These are phyloP conservation scores for Lichtheimia hyalospora DNA, from an alignment of 371 early-diverging fungal species.

Conservation along the genomic window DNA sequence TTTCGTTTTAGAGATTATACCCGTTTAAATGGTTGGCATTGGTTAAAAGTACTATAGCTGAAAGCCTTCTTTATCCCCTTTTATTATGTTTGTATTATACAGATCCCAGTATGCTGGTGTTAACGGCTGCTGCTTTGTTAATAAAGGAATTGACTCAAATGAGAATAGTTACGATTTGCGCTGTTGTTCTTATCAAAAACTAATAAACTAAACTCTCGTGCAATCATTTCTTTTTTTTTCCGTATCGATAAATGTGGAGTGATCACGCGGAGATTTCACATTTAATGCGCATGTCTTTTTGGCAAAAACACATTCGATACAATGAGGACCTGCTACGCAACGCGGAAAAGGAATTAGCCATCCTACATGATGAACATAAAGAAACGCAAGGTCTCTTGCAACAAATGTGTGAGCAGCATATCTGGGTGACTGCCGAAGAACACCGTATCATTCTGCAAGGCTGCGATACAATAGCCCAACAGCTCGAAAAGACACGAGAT, in stretches of 20 bases:
- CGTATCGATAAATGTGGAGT: not conserved
- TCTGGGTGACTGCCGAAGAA: slow-evolving; percentile 9
- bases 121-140: not conserved
- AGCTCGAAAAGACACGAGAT: not conserved
- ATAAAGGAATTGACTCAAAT: not conserved
- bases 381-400: slow-evolving; percentile 1
- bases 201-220: not conserved
- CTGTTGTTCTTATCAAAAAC: not conserved
- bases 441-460: not conserved
- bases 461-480: not conserved
- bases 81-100: too few species aligned
- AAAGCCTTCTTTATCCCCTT: not conserved
- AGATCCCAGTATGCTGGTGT: too few species aligned
- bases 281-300: not conserved
- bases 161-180: not conserved
- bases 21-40: slow-evolving; percentile 15
- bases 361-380: not conserved
- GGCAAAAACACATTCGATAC: not conserved
- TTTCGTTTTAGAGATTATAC: not conserved
- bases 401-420: not conserved
- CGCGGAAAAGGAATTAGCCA: not conserved
- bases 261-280: not conserved
- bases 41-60: slow-evolving; percentile 24
- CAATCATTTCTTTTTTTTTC: slow-evolving; percentile 3
- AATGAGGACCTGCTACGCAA: not conserved